Conservation (phyloP, 2,329 filamentous ascomycete species). For the Ceratocystiopsis sp. region DNA sequence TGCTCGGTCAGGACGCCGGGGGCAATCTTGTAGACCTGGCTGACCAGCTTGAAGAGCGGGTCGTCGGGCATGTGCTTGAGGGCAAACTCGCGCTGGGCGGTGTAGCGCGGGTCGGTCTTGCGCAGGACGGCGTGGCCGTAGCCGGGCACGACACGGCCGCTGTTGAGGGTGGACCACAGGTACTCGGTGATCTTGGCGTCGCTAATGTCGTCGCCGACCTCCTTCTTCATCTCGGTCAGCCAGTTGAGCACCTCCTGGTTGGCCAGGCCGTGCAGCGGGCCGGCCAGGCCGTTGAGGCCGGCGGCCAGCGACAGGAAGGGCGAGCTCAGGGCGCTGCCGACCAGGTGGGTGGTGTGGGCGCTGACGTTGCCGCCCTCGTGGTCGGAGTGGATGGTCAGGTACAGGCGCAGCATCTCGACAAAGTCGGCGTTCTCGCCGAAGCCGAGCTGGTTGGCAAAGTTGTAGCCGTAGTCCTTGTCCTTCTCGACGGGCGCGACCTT, state of each 20-base stretch:
- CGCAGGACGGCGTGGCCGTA: constrained; percentile 98
- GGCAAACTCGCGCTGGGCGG: constrained; percentile 93
- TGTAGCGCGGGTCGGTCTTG: constrained; percentile 97
- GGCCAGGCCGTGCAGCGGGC: constrained; percentile 94
- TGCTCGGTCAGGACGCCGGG: constrained; percentile 96
- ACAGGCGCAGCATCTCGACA: constrained; percentile 93
- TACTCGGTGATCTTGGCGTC: constrained; percentile 97
- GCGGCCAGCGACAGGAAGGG: constrained; percentile 93
- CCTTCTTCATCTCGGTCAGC: constrained; percentile 98
- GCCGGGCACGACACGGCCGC: constrained; percentile 88
- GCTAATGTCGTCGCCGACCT: constrained; percentile 81
- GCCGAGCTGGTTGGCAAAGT: constrained; percentile 98
- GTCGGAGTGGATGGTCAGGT: constrained; percentile 99
- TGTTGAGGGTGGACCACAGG: constrained; percentile 94
- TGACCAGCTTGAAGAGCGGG: constrained; percentile 99
- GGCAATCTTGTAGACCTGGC: constrained; percentile 99
- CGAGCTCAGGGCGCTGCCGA: constrained; percentile 90
- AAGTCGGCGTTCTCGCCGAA: constrained; percentile 93
- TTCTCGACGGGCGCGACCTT: constrained; percentile 93
- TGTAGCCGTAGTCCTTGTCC: constrained; percentile 99
- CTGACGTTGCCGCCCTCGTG: constrained; percentile 99
- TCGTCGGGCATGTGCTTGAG: constrained; percentile 54
- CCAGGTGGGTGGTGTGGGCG: constrained; percentile 96
- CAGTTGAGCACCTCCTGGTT: constrained; percentile 99
- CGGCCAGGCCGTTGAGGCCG: constrained; percentile 94